Evolutionary conservation across 495 filamentous ascomycete genomes (phyloP).

Genomic region (Podospora fimiseda): DNA sequence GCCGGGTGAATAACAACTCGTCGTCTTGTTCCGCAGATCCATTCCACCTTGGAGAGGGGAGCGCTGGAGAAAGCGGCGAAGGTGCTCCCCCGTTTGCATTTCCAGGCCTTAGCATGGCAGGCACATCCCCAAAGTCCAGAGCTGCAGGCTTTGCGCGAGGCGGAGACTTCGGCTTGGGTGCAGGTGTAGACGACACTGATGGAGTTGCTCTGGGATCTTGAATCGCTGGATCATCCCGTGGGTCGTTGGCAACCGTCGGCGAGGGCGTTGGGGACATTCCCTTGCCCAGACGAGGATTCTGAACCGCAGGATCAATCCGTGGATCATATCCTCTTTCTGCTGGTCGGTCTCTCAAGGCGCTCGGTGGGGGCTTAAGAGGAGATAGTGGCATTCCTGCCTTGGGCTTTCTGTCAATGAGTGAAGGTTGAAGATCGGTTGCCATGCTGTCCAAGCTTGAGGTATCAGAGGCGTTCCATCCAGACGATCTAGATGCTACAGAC

Average conservation of each 20-base stretch:
- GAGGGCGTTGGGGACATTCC: conserved; percentile 21
- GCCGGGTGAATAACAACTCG: background rate
- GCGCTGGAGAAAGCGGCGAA: conserved; percentile 7
- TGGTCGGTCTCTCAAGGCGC: no score
- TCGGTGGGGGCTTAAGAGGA: conserved; percentile 23
- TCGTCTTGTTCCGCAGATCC: conserved; percentile 14
- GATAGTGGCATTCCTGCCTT: conserved; percentile 10
- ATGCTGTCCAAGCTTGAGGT: conserved; percentile 40
- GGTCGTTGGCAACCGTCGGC: conserved; percentile 11
- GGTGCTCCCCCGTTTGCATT: conserved; percentile 1
- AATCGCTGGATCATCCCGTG: conserved; percentile 4
- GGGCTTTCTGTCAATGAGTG: conserved; percentile 35
- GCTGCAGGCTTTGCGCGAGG: background rate
- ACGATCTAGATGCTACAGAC: conserved; percentile 35
- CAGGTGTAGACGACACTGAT: background rate
- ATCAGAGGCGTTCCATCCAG: conserved; percentile 33
- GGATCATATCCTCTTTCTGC: conserved; percentile 29
- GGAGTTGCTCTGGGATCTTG: background rate
- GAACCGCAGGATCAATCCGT: conserved; percentile 29
- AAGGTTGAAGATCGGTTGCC: conserved; percentile 47
- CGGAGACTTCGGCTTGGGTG: background rate
- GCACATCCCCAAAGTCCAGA: background rate
- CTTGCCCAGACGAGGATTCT: conserved; percentile 12
- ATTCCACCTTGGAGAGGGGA: conserved; percentile 14
- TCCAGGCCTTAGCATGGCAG: conserved; percentile 1